Evolutionary conservation across 306 rosid species (phyloP), one percentile per base, ranked within the genome.

Genomic region (Leucaena leucocephala): DNA sequence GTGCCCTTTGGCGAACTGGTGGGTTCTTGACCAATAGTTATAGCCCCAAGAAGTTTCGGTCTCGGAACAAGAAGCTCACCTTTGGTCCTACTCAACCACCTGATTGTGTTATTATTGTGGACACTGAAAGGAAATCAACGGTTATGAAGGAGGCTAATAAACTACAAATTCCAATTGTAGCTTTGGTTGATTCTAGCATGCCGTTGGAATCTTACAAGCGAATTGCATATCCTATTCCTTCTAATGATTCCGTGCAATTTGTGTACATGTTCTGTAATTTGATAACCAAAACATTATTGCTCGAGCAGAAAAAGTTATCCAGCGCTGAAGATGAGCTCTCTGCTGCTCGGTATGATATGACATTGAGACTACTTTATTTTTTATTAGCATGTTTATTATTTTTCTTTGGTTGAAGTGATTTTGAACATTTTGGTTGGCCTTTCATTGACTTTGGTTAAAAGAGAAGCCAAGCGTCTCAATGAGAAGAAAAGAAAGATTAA

Each of bases 1-100:
- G 35, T 46, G 21, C 83, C 34, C 89, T 90, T 57, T 94, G 96
- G 97, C 94, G 90, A 77, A 79, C 89, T 70, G 90, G 96, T 3
- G 98, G 98, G 15, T 91, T 88, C 77, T 88, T 94, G 67, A 88
- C 98, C 54, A 94, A 94, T 76, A 85, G 90, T 34, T 71, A 67
- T 71, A 89, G 94, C 71, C 97, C 98, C 6, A 94, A 94, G 89
- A 94, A 90, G 89, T 94, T 94, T 78, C 81, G 90, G 17, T 91
- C 97, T 1, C 87, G 97, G 75, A 75, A 81, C 78, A 94, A 91
- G 90, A 86, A 87, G 86, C 87, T 91, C 49, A 78, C 75, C 75
- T 94, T 91, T 35, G 94, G 92, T 0, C 96, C 94, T 4, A 74
- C 89, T 4, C 95, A 87, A 76, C 86, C 92, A 1, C 98, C 98